Percentiles rank a stretch among this genome's conserved stretches.
Evolutionary conservation across 2,329 filamentous ascomycete species (phyloP).

Genomic region (Diaporthe citri): DNA sequence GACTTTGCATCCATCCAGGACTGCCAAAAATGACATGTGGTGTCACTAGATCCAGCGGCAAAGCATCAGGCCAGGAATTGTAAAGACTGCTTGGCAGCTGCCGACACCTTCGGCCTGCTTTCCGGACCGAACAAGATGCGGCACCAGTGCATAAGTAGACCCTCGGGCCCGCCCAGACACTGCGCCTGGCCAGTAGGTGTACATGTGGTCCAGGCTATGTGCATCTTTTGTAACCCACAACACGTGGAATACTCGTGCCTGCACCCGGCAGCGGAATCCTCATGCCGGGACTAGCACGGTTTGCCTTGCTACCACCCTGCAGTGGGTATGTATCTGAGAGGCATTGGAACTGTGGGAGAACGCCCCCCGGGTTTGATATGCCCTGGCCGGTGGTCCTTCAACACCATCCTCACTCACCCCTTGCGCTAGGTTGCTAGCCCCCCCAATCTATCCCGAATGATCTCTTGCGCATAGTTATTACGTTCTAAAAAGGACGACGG

Average conservation of each 20-base stretch:
- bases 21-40: conserved; percentile 5
- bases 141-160: conserved; percentile 15
- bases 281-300: conserved; percentile 19
- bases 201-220: not conserved
- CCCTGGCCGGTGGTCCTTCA: not conserved
- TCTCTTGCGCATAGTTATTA: not conserved
- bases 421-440: conserved; percentile 14
- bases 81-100: not conserved
- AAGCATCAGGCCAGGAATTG: not conserved
- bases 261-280: conserved; percentile 10
- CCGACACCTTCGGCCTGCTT: conserved; percentile 1
- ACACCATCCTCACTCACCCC: not conserved
- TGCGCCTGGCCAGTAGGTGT: conserved; percentile 1
- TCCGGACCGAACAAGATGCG: conserved; percentile 2
- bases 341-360: not conserved
- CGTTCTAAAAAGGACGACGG: conserved; percentile 2
- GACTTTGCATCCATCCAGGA: not conserved
- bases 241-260: conserved; percentile 38
- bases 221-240: conserved; percentile 15
- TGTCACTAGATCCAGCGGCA: not conserved
- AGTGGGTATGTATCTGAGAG: not conserved
- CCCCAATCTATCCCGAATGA: not conserved
- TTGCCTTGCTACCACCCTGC: conserved; percentile 9
- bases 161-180: not conserved
- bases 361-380: not conserved